Evolutionary conservation across 257 asterid species (phyloP).

Genomic region (Parsonsia alboflavescens): DNA sequence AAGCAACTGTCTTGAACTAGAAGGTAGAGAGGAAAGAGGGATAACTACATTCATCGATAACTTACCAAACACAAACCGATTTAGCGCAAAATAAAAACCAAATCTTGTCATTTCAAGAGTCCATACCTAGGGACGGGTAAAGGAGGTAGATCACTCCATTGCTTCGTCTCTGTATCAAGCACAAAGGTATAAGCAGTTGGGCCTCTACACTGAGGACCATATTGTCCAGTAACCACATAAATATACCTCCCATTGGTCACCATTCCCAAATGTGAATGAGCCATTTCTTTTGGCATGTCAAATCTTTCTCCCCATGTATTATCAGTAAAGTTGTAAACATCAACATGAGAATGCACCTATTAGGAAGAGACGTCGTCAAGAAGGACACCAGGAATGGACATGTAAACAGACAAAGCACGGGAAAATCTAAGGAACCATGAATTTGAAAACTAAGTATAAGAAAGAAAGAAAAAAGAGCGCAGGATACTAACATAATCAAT

Average conservation of each 20-base stretch:
- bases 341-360: slow-evolving; percentile 95
- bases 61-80: background rate
- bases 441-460: background rate
- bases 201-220: slow-evolving; percentile 97
- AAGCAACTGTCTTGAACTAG: background rate
- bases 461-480: background rate
- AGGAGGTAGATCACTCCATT: slow-evolving; percentile 72
- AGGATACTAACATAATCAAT: slow-evolving; percentile 52
- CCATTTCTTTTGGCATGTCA: slow-evolving; percentile 97
- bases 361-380: slow-evolving; percentile 1
- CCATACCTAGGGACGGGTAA: slow-evolving; percentile 76
- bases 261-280: slow-evolving; percentile 97
- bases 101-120: slow-evolving; percentile 9
- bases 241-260: slow-evolving; percentile 88
- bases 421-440: background rate
- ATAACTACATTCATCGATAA: background rate
- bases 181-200: slow-evolving; percentile 77
- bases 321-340: slow-evolving; percentile 75
- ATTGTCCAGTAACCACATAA: slow-evolving; percentile 80
- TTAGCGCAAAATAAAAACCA: background rate
- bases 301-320: slow-evolving; percentile 92
- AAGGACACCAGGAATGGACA: background rate
- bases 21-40: background rate
- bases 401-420: background rate
- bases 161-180: slow-evolving; percentile 65